Conservation (phyloP, 139 green algal genomes). For the Ettlia oleoabundans region DNA sequence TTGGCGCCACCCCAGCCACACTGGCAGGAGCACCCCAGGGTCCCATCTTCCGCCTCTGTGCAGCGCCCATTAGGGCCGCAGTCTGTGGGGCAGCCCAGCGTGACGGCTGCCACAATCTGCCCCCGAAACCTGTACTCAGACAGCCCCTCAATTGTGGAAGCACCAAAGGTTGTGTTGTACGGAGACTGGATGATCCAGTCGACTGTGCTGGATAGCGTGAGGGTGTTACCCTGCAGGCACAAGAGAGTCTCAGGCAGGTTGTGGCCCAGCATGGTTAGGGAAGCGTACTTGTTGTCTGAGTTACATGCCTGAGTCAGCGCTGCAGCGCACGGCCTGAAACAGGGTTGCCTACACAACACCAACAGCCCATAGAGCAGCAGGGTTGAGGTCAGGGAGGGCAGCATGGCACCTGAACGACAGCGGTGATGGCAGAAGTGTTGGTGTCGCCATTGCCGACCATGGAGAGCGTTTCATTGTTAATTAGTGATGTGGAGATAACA, state of each 20-base stretch:
- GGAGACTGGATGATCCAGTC: background rate
- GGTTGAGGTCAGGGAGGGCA: background rate
- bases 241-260: too few species aligned
- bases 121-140: background rate
- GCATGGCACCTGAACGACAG: background rate
- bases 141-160: background rate
- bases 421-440: background rate
- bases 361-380: background rate
- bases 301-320: too few species aligned
- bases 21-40: constrained; percentile 35
- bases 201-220: background rate
- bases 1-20: constrained; percentile 43
- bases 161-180: background rate
- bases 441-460: background rate
- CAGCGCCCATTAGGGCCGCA: constrained; percentile 50
- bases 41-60: background rate
- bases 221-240: constrained; percentile 1
- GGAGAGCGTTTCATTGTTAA: background rate
- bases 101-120: constrained; percentile 6
- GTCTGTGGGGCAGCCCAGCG: constrained; percentile 35
- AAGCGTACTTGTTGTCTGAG: too few species aligned
- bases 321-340: too few species aligned
- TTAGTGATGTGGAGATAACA: background rate
- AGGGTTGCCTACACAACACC: too few species aligned
- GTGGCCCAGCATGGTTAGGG: too few species aligned